Base-by-base conservation (phyloP, 805 yeast species). In the Kluyveromyces nonfermentans region DNA sequence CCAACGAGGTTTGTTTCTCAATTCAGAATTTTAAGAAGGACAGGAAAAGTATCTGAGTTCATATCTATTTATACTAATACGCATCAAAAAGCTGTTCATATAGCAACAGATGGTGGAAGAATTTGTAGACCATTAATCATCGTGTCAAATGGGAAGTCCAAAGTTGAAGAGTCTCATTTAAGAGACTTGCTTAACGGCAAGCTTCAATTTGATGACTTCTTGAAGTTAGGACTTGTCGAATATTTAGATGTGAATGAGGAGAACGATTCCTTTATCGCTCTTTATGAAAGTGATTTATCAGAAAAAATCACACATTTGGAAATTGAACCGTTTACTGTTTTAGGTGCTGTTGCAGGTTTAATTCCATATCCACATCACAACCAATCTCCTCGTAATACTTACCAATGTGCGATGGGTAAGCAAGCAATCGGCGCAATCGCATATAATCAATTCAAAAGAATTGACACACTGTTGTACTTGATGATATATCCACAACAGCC, bases 401-500 rank as follows among this genome's bases (percentile, higher is more conserved):
- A 93, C 68, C 98, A 93, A 72, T 89, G 96, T 65, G 98, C 98
- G 55, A 93, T 93, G 98, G 98, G 98, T 78, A 93, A 93, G 68
- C 98, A 93, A 70, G 98, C 98, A n/a, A 90, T 93, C 65, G 98
- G 98, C 54, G 97, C 97, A 2, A 93, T 93, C 66, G 96, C 95
- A 9, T 93, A 93, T 63, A 93, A 93, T 64, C 98, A 93, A 67
- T 85, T 93, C 69, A 77, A 87, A 60, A 81, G 98, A 64, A 90
- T 93, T 52, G 98, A 93, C 60, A 93, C 98, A 1, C 68, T 93
- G 58, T 70, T 93, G 51, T 93, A 93, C 59, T 72, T 93, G 51
- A 85, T 93, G 96, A 95, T 88, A n/a, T 93, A 93, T 60, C 98
- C 98, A 4, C 97, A 93, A 67, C 97, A 93, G 63, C 98, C 98